Base-by-base conservation (phyloP, 805 yeast genomes). In the Sugiyamaella valdiviana region DNA sequence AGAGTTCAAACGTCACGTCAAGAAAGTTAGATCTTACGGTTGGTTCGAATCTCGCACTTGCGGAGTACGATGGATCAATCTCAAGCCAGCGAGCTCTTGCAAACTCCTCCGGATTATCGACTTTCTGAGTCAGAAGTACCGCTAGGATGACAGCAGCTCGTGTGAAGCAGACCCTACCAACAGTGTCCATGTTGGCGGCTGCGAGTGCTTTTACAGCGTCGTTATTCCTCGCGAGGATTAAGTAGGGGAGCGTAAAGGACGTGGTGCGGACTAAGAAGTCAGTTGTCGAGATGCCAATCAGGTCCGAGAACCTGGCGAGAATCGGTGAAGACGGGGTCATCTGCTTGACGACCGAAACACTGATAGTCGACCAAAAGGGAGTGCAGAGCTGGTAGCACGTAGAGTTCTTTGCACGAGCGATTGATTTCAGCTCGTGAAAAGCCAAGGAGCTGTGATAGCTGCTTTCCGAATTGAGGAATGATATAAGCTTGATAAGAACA, bases 301-400 rank as follows among this genome's bases (percentile, higher is more conserved):
- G 68, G 22, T 78, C 80, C 5, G 89, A 77, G 15, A 91, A 70
- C 50, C 77, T 74, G 21, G 71, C 70, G 22, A 87, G 74, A 46
- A 85, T 68, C 3, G 72, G 67, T 0, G 81, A 78, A 47, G 76
- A 76, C 2, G 71, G 65, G 5, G 68, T 66, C 39, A 78, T 60
- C 39, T 73, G 72, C 52, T 78, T 78, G 2, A 87, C 80, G 15
- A 87, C 72, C 20, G 75, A 75, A 39, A 79, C 76, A 36, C 90
- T 76, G 6, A 89, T 71, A 32, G 82, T 76, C 2, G 91, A 89
- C 57, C 93, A 74, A 52, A 79, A 85, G 0, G 96, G 95, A 6
- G 85, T 79, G 17, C 88, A 68, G 12, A 91, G 65, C 61, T 84
- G 86, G 78, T 91, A 89, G 0, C 95, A 82, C 0, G 95, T 78